phyloP scores from a whole-genome alignment of 2,329 filamentous ascomycete genomes.

The Pleomassaria siparia region DNA sequence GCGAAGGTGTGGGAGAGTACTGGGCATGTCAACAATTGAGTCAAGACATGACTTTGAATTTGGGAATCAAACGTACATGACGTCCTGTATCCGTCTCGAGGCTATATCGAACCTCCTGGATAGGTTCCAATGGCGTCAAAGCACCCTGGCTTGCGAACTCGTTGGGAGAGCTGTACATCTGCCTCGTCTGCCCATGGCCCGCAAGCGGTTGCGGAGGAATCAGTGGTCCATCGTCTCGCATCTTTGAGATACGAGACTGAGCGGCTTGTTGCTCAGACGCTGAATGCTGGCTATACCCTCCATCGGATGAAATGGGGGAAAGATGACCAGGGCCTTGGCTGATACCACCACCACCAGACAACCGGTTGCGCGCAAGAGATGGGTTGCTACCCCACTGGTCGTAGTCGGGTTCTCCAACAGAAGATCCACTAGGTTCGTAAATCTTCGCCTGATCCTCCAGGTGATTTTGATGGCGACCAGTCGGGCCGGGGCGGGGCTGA shows the following conservation, averaged over 20 bases:
- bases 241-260: slow-evolving; percentile 56
- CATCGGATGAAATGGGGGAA: slow-evolving; percentile 42
- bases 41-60: neutral
- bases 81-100: slow-evolving; percentile 48
- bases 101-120: slow-evolving; percentile 53
- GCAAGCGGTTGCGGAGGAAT: slow-evolving; percentile 49
- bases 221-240: slow-evolving; percentile 60
- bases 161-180: slow-evolving; percentile 42
- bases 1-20: slow-evolving; percentile 37
- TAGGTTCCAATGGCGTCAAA: slow-evolving; percentile 50
- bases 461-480: slow-evolving; percentile 71
- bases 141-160: slow-evolving; percentile 40
- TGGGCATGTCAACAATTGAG: slow-evolving; percentile 18
- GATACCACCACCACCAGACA: slow-evolving; percentile 37
- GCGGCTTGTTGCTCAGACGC: slow-evolving; percentile 40
- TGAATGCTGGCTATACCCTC: slow-evolving; percentile 42
- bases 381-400: slow-evolving; percentile 53
- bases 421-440: slow-evolving; percentile 53
- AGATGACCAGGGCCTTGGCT: slow-evolving; percentile 36
- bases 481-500: slow-evolving; percentile 73
- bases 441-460: slow-evolving; percentile 73
- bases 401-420: slow-evolving; percentile 42
- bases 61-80: slow-evolving; percentile 10
- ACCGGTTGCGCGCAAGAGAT: slow-evolving; percentile 43
- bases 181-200: slow-evolving; percentile 40